These are phyloP conservation scores for Alternaria viburni DNA, from an alignment of 2,329 filamentous ascomycete genomes.

Conservation along the genomic window DNA sequence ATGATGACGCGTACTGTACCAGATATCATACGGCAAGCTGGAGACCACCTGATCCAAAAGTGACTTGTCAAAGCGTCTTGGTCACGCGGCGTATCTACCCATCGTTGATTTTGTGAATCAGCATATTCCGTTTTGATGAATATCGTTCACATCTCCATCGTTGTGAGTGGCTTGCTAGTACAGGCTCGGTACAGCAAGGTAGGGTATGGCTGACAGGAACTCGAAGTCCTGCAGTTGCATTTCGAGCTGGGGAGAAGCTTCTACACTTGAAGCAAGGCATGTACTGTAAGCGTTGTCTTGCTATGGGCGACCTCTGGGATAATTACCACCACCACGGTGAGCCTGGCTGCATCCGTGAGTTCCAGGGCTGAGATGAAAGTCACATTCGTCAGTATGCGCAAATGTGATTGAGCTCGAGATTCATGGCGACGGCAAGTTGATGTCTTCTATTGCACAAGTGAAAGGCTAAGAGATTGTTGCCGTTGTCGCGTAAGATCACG, in stretches of 20 bases:
- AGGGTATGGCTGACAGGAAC: background rate
- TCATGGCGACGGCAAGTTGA: background rate
- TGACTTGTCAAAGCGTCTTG: fast-evolving
- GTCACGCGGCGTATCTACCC: fast-evolving
- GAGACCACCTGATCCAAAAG: background rate
- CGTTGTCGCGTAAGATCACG: background rate
- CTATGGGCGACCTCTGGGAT: fast-evolving
- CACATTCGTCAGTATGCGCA: background rate
- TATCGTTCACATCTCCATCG: background rate
- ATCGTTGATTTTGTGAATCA: background rate
- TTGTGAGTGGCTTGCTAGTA: background rate
- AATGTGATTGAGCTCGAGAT: background rate
- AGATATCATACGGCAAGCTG: background rate
- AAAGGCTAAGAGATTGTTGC: background rate
- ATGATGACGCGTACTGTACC: background rate
- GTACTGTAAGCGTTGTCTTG: background rate
- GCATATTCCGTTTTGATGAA: fast-evolving
- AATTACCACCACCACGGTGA: background rate
- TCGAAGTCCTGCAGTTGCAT: fast-evolving
- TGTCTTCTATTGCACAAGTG: background rate
- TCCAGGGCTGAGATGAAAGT: background rate
- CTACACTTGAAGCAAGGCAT: background rate
- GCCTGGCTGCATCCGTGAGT: background rate
- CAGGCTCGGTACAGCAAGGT: background rate
- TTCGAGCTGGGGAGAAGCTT: background rate